Evolutionary conservation across 2,329 filamentous ascomycete species (phyloP), one percentile per base, ranked within the genome.

Genomic region (Ceratocystis cubensis): DNA sequence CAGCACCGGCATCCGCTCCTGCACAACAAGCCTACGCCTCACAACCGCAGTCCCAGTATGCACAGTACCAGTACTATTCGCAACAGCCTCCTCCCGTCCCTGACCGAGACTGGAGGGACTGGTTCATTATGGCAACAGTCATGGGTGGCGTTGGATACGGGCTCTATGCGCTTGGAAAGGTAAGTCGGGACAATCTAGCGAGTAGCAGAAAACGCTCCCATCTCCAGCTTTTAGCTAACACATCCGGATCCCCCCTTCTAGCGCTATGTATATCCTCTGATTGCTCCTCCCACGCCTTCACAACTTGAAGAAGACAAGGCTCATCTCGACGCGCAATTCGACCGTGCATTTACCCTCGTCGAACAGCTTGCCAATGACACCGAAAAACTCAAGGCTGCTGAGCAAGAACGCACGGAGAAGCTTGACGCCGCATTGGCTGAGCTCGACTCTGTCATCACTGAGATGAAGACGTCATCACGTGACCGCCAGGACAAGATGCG

Each of bases 101-200:
- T 2, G 87, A 85, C 74, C 82, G 94, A 73, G 94, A 99, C 77
- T 99, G 94, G 94, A 84, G 95, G 69, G 94, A 99, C 74, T 97
- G 91, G 89, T 99, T 99, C 77, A 97, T 99, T 76, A 96, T 97
- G 91, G 94, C 94, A 6, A 99, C 94, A 0, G 89, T 97, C 13
- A 88, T 95, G 69, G 88, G 91, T 67, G 91, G 92, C 62, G 87
- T 96, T 22, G 83, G 91, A 48, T 97, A 96, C 73, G 93, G 92
- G 0, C 77, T 96, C 25, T 99, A 94, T 74, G 84, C 87, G 70
- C 82, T 96, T 17, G 89, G 91, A 69, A 95, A 95, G 84, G 88
- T 91, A 78, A 46, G 74, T 66, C 41, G 7, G 25, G 25, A 30
- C 30, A 30, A 30, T 6, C 30, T n/a, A 46, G 22, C 28, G 2